These are phyloP conservation scores for Auriscalpium orientale DNA, from an alignment of 768 basidiomycete genomes.

Conservation along the genomic window DNA sequence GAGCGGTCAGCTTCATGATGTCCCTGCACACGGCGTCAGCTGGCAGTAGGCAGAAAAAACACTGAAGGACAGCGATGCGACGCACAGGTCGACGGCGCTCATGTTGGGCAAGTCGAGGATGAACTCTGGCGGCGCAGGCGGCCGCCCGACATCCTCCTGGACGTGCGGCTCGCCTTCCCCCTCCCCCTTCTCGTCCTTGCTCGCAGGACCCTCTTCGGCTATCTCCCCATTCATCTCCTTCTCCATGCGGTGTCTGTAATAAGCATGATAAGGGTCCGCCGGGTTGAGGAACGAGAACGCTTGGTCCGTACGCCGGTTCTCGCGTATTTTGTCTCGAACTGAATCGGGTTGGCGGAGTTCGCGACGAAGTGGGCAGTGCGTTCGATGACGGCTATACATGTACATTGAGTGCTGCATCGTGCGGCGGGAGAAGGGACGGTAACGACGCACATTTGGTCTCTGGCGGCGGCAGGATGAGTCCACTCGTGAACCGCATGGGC, in stretches of 20 bases:
- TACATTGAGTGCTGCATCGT: not conserved
- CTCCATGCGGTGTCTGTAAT: constrained; percentile 90
- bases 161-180: constrained; percentile 6
- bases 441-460: constrained; percentile 83
- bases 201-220: constrained; percentile 44
- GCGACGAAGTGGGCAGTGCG: constrained; percentile 89
- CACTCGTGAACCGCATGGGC: constrained; percentile 53
- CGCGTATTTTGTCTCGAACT: constrained; percentile 97
- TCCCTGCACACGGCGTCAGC: constrained; percentile 44
- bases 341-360: constrained; percentile 85
- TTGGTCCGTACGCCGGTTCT: constrained; percentile 92
- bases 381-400: constrained; percentile 76
- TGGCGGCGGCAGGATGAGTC: constrained; percentile 91
- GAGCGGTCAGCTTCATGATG: constrained; percentile 91
- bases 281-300: constrained; percentile 99
- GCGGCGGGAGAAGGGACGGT: not conserved
- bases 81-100: constrained; percentile 84
- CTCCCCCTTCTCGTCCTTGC: constrained; percentile 7
- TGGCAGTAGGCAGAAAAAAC: not conserved
- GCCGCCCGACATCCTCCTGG: constrained; percentile 53
- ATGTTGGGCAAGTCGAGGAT: constrained; percentile 82
- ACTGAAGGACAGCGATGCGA: too few species aligned
- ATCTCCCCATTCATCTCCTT: constrained; percentile 70
- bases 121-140: constrained; percentile 79
- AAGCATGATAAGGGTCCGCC: constrained; percentile 95